phyloP scores from a whole-genome alignment of 2,329 filamentous ascomycete species.

The Balansia obtecta region DNA sequence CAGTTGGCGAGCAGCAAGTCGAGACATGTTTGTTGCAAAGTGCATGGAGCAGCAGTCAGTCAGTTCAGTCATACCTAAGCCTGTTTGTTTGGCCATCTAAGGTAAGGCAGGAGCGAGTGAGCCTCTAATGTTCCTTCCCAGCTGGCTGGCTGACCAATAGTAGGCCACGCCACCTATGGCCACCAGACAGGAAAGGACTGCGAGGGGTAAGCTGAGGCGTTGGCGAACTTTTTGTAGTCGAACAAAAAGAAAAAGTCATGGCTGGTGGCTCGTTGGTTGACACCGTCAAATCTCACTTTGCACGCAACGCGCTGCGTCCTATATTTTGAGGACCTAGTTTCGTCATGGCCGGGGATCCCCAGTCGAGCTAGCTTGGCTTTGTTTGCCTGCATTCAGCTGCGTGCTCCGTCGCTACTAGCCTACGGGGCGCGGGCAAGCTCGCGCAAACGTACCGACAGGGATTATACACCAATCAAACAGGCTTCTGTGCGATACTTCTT shows the following conservation, averaged over 20 bases:
- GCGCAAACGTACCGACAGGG: too few species aligned
- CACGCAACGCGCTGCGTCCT: not conserved
- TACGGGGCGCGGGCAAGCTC: not conserved
- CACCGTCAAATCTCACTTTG: not conserved
- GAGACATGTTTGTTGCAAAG: too few species aligned
- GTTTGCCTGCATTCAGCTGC: not conserved
- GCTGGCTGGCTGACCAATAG: constrained; percentile 3
- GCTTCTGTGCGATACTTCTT: too few species aligned
- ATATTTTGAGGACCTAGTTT: not conserved
- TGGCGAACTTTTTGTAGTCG: too few species aligned
- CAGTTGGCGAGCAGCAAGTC: too few species aligned
- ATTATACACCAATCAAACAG: not conserved
- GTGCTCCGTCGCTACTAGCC: not conserved
- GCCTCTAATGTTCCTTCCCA: constrained; percentile 2
- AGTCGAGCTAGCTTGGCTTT: not conserved
- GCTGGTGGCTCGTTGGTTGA: too few species aligned
- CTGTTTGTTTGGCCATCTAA: not conserved
- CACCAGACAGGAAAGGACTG: not conserved
- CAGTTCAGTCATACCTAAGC: too few species aligned
- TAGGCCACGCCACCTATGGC: not conserved
- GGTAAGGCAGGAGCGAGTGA: constrained; percentile 1
- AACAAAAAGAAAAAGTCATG: too few species aligned
- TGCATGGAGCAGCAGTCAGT: too few species aligned
- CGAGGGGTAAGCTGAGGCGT: too few species aligned
- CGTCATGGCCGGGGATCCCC: not conserved